phyloP scores from a whole-genome alignment of 1,284 basidiomycete species.

The Prillingera fragicola region DNA sequence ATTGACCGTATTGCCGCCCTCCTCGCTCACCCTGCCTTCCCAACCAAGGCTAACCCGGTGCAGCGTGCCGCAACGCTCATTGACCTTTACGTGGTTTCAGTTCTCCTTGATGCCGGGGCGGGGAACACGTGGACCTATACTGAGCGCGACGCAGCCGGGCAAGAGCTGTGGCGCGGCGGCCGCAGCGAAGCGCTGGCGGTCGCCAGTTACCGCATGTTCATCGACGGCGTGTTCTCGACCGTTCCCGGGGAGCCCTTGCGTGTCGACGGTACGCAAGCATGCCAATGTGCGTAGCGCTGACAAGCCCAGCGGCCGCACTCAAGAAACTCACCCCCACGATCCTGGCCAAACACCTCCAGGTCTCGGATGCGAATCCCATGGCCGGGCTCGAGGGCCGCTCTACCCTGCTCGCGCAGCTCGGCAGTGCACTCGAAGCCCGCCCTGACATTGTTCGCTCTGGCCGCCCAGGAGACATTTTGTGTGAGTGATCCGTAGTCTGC shows the following conservation, averaged over 20 bases:
- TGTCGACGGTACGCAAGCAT: slow-evolving; percentile 62
- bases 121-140: slow-evolving; percentile 75
- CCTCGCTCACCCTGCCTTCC: slow-evolving; percentile 40
- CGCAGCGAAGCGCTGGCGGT: slow-evolving; percentile 89
- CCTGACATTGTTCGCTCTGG: slow-evolving; percentile 61
- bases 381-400: slow-evolving; percentile 83
- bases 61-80: slow-evolving; percentile 69
- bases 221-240: slow-evolving; percentile 73
- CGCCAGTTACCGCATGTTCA: slow-evolving; percentile 86
- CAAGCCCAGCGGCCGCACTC: slow-evolving; percentile 61
- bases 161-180: slow-evolving; percentile 53
- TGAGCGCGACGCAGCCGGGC: slow-evolving; percentile 51
- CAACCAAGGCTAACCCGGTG: slow-evolving; percentile 37
- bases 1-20: slow-evolving; percentile 55
- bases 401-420: slow-evolving; percentile 66
- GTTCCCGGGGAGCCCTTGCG: slow-evolving; percentile 58
- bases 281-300: slow-evolving; percentile 3
- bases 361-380: slow-evolving; percentile 71
- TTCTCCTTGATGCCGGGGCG: slow-evolving; percentile 88
- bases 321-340: slow-evolving; percentile 59
- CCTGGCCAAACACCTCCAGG: slow-evolving; percentile 73
- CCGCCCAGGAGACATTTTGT: slow-evolving; percentile 75
- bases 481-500: slow-evolving; percentile 49
- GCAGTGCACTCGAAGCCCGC: slow-evolving; percentile 60
- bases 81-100: slow-evolving; percentile 88